Conservation (phyloP, 768 basidiomycete genomes). For the Amanita brunnescens region DNA sequence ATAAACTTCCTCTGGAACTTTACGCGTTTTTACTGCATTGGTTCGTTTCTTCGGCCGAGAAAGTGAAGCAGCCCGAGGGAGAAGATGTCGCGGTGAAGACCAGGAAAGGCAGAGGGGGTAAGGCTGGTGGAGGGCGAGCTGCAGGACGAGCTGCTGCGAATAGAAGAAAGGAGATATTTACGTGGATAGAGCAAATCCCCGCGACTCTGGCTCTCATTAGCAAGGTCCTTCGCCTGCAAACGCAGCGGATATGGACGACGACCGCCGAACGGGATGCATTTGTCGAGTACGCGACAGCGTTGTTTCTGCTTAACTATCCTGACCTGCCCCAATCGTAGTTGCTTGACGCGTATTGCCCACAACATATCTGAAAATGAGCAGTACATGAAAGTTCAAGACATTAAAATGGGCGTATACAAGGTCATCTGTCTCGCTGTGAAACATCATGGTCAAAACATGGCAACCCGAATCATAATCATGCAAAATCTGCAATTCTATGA, state of each 20-base stretch:
- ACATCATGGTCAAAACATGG: slow-evolving; percentile 74
- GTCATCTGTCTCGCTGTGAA: slow-evolving; percentile 90
- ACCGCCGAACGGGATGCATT: slow-evolving; percentile 81
- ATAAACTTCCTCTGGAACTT: slow-evolving; percentile 77
- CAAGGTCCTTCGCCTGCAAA: slow-evolving; percentile 56
- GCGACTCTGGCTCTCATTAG: slow-evolving; percentile 59
- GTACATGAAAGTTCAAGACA: slow-evolving; percentile 74
- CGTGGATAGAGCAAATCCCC: slow-evolving; percentile 75
- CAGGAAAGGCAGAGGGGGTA: slow-evolving; percentile 54
- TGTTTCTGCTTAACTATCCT: neutral
- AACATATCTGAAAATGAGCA: slow-evolving; percentile 78
- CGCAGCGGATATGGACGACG: slow-evolving; percentile 85
- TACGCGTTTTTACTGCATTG: slow-evolving; percentile 90
- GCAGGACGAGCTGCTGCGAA: slow-evolving; percentile 28
- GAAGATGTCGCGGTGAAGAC: slow-evolving; percentile 42
- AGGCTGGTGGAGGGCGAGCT: slow-evolving; percentile 28
- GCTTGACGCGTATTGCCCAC: slow-evolving; percentile 83
- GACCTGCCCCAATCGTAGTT: slow-evolving; percentile 34
- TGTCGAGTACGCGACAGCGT: slow-evolving; percentile 52
- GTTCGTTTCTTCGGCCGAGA: slow-evolving; percentile 80
- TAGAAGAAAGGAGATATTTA: slow-evolving; percentile 49
- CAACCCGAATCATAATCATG: slow-evolving; percentile 85
- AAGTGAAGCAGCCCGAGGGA: slow-evolving; percentile 47
- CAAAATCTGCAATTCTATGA: slow-evolving; percentile 91
- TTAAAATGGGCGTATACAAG: slow-evolving; percentile 74